phyloP scores from a whole-genome alignment of 2,329 filamentous ascomycete genomes.

The Neopestalotiopsis clavispora region DNA sequence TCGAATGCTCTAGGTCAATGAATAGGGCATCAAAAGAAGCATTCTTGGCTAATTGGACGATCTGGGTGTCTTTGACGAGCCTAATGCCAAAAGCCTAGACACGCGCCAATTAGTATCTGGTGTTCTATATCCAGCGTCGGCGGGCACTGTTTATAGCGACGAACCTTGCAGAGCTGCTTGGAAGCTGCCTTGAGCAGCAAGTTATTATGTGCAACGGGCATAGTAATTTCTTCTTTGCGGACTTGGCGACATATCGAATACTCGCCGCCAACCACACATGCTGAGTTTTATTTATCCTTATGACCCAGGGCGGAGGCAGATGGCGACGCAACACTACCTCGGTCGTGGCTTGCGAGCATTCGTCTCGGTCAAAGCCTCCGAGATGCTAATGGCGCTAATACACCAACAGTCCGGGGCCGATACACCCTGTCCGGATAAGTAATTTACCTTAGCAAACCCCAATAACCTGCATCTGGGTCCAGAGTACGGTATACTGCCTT shows the following conservation, averaged over 20 bases:
- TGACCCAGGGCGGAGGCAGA: too few species aligned
- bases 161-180: neutral
- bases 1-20: slow-evolving; percentile 44
- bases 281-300: neutral
- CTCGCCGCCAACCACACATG: neutral
- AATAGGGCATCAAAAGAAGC: slow-evolving; percentile 42
- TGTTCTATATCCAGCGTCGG: neutral
- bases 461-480: too few species aligned
- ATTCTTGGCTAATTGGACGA: slow-evolving; percentile 39
- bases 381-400: neutral
- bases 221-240: neutral
- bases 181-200: neutral
- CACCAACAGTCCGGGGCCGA: neutral
- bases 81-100: slow-evolving; percentile 35
- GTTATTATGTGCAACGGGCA: neutral
- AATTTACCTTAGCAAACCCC: too few species aligned
- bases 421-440: too few species aligned
- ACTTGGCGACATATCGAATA: neutral
- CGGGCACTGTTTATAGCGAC: neutral
- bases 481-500: too few species aligned
- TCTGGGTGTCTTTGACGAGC: slow-evolving; percentile 30
- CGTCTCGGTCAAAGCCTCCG: neutral
- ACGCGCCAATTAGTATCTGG: neutral
- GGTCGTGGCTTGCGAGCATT: neutral
- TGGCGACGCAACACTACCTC: neutral